Evolutionary conservation across 208 protist species (phyloP).

Genomic region (Entamoeba invadens): DNA sequence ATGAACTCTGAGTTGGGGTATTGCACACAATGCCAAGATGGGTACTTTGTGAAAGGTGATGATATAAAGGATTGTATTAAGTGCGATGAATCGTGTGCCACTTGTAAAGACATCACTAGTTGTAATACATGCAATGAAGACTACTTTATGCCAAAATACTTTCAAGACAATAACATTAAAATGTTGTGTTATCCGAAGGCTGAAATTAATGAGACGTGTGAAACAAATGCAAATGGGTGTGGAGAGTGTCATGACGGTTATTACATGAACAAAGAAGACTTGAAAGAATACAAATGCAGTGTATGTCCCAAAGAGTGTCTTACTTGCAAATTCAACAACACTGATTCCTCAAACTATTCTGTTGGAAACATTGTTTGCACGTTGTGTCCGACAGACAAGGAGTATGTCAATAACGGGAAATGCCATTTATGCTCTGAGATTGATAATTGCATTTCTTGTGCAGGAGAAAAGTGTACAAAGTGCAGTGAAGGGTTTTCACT

Average conservation of each 20-base stretch:
- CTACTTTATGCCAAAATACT: background rate
- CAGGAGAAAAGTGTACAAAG: background rate
- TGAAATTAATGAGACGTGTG: background rate
- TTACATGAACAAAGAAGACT: background rate
- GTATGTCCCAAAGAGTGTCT: background rate
- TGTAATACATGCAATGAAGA: background rate
- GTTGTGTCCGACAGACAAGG: background rate
- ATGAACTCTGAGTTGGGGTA: background rate
- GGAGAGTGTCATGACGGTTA: background rate
- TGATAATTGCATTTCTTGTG: background rate
- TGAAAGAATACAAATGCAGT: background rate
- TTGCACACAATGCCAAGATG: background rate
- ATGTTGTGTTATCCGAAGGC: background rate
- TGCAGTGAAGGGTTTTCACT: background rate
- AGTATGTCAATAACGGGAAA: background rate
- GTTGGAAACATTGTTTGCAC: background rate
- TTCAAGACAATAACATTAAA: background rate
- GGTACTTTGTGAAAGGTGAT: background rate
- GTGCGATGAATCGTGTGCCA: background rate
- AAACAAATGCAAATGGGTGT: background rate
- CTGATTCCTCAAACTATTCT: background rate
- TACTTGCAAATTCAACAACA: background rate
- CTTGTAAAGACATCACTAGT: background rate
- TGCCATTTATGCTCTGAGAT: background rate
- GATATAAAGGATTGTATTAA: background rate